These are phyloP conservation scores for Turritis glabra DNA, from an alignment of 345 rosid genomes.

Conservation along the genomic window DNA sequence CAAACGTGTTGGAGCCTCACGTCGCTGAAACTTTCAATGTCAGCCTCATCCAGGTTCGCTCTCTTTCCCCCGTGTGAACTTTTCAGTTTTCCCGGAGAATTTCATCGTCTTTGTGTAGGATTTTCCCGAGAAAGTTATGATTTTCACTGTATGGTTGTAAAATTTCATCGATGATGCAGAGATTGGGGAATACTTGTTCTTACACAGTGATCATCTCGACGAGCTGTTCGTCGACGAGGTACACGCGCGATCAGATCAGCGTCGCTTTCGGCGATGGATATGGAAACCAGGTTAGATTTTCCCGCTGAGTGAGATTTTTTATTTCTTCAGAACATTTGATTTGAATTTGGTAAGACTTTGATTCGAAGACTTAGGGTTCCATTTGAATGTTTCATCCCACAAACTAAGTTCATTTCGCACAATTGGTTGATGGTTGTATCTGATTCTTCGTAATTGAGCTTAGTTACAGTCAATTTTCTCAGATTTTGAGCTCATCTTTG, in stretches of 20 bases:
- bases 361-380: constrained; percentile 16
- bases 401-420: background rate
- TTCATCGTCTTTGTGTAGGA: background rate
- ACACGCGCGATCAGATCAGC: constrained; percentile 87
- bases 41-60: constrained; percentile 63
- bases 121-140: background rate
- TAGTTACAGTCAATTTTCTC: background rate
- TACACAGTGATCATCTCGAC: constrained; percentile 67
- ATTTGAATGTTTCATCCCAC: constrained; percentile 16
- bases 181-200: constrained; percentile 55
- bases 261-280: constrained; percentile 89
- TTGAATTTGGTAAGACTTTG: background rate
- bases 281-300: constrained; percentile 75
- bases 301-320: background rate
- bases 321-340: constrained; percentile 7
- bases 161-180: constrained; percentile 31
- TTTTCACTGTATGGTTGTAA: background rate
- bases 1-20: constrained; percentile 44
- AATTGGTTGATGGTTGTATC: background rate
- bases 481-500: background rate
- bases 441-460: background rate
- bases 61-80: background rate
- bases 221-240: constrained; percentile 75
- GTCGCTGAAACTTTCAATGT: constrained; percentile 53
- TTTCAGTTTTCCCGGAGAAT: background rate